phyloP scores from a whole-genome alignment of 1,284 basidiomycete genomes.

The Ganoderma meredithae region DNA sequence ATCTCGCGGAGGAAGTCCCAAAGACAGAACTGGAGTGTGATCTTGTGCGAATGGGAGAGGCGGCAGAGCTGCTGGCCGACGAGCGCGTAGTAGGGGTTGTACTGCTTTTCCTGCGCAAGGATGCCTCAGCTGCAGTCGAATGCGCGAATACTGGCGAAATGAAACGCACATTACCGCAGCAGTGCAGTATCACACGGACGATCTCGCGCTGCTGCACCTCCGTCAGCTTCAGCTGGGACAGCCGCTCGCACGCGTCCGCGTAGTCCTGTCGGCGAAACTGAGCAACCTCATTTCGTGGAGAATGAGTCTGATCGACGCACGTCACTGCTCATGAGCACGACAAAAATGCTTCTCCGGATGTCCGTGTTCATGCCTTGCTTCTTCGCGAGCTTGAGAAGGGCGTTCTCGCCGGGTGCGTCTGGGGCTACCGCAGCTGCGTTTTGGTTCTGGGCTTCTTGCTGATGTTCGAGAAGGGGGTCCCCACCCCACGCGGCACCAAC shows the following conservation, averaged over 20 bases:
- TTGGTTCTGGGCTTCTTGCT: conserved; percentile 38
- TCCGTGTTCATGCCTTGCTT: conserved; percentile 99
- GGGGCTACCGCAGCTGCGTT: conserved; percentile 26
- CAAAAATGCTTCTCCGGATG: conserved; percentile 89
- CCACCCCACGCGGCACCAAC: conserved; percentile 97
- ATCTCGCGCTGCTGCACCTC: conserved; percentile 96
- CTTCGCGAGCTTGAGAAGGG: conserved; percentile 81
- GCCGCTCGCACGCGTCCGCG: conserved; percentile 88
- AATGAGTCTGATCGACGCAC: conserved; percentile 53
- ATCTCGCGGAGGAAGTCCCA: conserved; percentile 98
- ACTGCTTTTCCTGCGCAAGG: conserved; percentile 77
- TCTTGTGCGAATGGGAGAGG: conserved; percentile 82
- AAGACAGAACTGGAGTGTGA: conserved; percentile 94
- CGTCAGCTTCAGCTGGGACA: conserved; percentile 84
- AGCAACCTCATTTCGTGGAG: neutral
- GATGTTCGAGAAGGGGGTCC: conserved; percentile 82
- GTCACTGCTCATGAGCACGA: conserved; percentile 93
- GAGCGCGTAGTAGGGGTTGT: conserved; percentile 97
- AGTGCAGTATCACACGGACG: conserved; percentile 91
- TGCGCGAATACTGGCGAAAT: neutral
- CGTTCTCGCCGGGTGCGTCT: conserved; percentile 50
- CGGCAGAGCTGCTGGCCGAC: conserved; percentile 80
- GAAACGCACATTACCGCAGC: conserved; percentile 83
- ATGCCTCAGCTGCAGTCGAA: conserved; percentile 11
- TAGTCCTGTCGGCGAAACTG: conserved; percentile 74